These are phyloP conservation scores for Claviceps capensis DNA, from an alignment of 2,329 filamentous ascomycete species.

Conservation along the genomic window DNA sequence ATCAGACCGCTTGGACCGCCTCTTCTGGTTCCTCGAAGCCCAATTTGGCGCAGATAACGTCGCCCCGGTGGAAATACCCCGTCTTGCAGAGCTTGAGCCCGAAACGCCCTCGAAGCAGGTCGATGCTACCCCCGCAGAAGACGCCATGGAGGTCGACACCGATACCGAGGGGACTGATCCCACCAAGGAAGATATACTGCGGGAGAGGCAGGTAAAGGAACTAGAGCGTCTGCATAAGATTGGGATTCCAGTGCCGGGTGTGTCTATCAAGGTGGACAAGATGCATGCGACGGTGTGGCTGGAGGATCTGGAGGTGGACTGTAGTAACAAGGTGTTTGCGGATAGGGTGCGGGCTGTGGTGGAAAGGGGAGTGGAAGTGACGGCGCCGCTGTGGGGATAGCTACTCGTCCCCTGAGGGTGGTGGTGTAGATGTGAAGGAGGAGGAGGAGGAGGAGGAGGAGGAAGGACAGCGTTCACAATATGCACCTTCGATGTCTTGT, in stretches of 20 bases:
- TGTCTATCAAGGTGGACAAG: conserved; percentile 79
- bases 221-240: conserved; percentile 66
- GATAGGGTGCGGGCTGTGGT: conserved; percentile 83
- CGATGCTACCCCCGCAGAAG: background rate
- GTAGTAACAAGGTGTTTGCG: conserved; percentile 59
- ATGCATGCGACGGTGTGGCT: conserved; percentile 82
- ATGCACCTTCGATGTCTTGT: background rate
- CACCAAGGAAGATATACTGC: background rate
- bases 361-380: conserved; percentile 77
- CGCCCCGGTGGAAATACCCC: conserved; percentile 54
- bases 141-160: conserved; percentile 1
- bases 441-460: background rate
- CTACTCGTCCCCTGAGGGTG: background rate
- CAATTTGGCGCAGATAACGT: conserved; percentile 85
- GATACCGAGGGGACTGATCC: background rate
- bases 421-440: background rate
- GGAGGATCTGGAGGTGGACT: conserved; percentile 84
- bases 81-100: background rate
- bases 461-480: background rate
- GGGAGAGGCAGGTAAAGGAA: conserved; percentile 45
- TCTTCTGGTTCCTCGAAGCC: conserved; percentile 92
- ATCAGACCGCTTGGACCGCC: conserved; percentile 65
- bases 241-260: conserved; percentile 80
- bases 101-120: background rate
- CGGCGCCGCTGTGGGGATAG: conserved; percentile 57